These are phyloP conservation scores for Pyrus pyrifolia DNA, from an alignment of 306 rosid species.

Conservation along the genomic window DNA sequence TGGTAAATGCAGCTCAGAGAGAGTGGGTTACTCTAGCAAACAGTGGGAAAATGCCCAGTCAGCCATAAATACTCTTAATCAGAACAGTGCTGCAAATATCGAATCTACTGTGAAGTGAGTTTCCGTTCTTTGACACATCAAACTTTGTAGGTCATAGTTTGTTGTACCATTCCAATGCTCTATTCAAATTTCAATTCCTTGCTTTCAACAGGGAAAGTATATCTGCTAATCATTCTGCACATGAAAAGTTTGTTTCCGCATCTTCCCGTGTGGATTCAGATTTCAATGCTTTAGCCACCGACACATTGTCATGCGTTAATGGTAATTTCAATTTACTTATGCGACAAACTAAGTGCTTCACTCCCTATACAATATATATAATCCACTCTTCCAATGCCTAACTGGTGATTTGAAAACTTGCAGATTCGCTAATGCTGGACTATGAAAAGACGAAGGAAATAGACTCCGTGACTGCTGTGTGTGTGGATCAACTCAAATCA, in stretches of 20 bases:
- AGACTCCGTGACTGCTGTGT: slow-evolving; percentile 41
- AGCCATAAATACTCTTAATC: slow-evolving; percentile 36
- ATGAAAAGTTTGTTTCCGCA: slow-evolving; percentile 42
- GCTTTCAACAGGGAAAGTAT: slow-evolving; percentile 46
- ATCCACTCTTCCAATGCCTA: background rate
- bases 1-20: slow-evolving; percentile 56
- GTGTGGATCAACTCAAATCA: slow-evolving; percentile 49
- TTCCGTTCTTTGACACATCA: background rate
- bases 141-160: slow-evolving; percentile 3
- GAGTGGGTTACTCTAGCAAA: slow-evolving; percentile 38
- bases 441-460: slow-evolving; percentile 57
- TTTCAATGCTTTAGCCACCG: slow-evolving; percentile 34
- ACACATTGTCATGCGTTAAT: slow-evolving; percentile 41
- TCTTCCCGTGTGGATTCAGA: slow-evolving; percentile 44
- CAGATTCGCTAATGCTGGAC: slow-evolving; percentile 63
- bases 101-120: slow-evolving; percentile 62
- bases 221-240: slow-evolving; percentile 33
- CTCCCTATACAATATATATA: background rate
- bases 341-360: background rate
- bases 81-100: slow-evolving; percentile 39
- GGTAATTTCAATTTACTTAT: slow-evolving; percentile 40
- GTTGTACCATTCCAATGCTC: background rate
- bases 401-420: background rate
- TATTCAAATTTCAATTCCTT: background rate
- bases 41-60: slow-evolving; percentile 62